A percentile compares a stretch with the other conserved stretches of the same genome.
These are phyloP conservation scores for Cubamyces sp. DNA, from an alignment of 768 basidiomycete species.

Conservation along the genomic window DNA sequence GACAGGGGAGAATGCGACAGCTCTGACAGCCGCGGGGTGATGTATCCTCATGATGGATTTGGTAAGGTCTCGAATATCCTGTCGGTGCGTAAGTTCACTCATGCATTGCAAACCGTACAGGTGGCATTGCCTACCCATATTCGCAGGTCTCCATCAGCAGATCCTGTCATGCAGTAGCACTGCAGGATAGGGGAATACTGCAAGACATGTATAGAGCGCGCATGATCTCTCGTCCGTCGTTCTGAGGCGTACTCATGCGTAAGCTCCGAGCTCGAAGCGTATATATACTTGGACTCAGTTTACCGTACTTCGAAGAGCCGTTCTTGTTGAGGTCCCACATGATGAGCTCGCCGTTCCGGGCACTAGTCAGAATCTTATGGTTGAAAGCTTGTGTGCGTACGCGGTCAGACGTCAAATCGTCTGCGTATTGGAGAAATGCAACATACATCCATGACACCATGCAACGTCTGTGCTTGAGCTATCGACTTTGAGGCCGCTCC, in stretches of 20 bases:
- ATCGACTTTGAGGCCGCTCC: constrained; percentile 77
- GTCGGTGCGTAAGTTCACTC: background rate
- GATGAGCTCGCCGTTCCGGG: constrained; percentile 79
- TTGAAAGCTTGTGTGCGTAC: constrained; percentile 55
- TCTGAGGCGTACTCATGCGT: background rate
- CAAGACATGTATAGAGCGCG: constrained; percentile 71
- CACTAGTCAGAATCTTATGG: constrained; percentile 80
- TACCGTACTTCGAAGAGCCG: constrained; percentile 73
- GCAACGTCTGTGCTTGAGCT: constrained; percentile 78
- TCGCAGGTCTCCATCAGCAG: constrained; percentile 79
- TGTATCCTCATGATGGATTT: constrained; percentile 72
- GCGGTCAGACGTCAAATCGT: background rate
- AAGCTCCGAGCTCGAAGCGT: background rate
- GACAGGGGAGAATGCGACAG: constrained; percentile 72
- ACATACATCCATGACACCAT: constrained; percentile 64
- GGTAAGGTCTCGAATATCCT: constrained; percentile 74
- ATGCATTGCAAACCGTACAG: background rate
- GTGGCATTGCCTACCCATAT: constrained; percentile 62
- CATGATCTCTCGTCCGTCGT: constrained; percentile 70
- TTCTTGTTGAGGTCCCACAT: constrained; percentile 80
- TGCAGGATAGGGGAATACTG: constrained; percentile 69
- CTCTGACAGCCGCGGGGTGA: constrained; percentile 69
- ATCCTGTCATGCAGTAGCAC: constrained; percentile 78
- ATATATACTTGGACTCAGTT: constrained; percentile 5
- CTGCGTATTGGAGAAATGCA: background rate